Evolutionary conservation across 2,329 filamentous ascomycete genomes (phyloP).

Genomic region (Penicillium sp.): DNA sequence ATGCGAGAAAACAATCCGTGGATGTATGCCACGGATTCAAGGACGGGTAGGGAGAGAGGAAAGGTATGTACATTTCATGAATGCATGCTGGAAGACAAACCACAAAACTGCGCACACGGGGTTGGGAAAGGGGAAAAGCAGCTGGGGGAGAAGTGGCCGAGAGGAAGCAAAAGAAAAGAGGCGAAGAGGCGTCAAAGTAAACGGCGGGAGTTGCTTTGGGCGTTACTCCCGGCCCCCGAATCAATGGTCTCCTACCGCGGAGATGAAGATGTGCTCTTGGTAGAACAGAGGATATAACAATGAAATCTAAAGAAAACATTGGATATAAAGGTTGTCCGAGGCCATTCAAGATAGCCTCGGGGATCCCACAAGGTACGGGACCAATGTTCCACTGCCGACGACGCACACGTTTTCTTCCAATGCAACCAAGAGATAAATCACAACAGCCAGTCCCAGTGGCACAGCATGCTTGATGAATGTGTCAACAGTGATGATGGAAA

Average conservation of each 20-base stretch:
- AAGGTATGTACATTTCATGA: slow-evolving; percentile 38
- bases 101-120: slow-evolving; percentile 17
- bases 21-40: slow-evolving; percentile 14
- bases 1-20: slow-evolving; percentile 19
- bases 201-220: not conserved
- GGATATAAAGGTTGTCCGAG: not conserved
- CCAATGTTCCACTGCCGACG: not conserved
- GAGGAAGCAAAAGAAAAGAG: slow-evolving; percentile 1
- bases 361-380: not conserved
- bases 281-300: not conserved
- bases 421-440: slow-evolving; percentile 16
- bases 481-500: slow-evolving; percentile 37
- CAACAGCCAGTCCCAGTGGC: slow-evolving; percentile 30
- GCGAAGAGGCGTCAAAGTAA: not conserved
- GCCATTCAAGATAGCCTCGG: not conserved
- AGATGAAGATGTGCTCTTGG: not conserved
- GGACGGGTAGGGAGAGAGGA: slow-evolving; percentile 11
- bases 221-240: not conserved
- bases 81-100: slow-evolving; percentile 28
- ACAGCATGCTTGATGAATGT: slow-evolving; percentile 41
- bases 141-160: slow-evolving; percentile 8
- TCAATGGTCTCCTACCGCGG: slow-evolving; percentile 1
- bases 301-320: not conserved
- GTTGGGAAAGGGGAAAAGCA: slow-evolving; percentile 12
- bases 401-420: slow-evolving; percentile 13